Conservation (phyloP, 257 asterid species). For the Fraxinus pennsylvanica region DNA sequence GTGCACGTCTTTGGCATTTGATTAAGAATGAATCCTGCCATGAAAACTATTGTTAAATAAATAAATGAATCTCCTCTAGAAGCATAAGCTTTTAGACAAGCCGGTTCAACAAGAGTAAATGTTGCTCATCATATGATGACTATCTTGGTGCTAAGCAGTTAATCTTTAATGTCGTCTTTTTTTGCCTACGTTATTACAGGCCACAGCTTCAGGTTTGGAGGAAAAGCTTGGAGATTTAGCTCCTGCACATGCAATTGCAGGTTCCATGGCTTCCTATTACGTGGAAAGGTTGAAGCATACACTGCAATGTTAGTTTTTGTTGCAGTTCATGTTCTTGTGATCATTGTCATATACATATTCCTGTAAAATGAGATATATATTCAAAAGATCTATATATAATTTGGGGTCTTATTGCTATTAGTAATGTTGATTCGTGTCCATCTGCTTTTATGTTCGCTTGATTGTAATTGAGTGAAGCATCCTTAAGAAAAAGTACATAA, state of each 20-base stretch:
- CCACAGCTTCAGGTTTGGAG: slow-evolving; percentile 60
- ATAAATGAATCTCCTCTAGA: neutral
- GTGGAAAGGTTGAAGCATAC: slow-evolving; percentile 41
- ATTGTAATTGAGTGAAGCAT: neutral
- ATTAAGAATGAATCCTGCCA: neutral
- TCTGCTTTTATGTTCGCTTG: neutral
- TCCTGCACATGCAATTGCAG: slow-evolving; percentile 56
- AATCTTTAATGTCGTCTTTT: neutral
- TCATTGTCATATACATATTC: neutral
- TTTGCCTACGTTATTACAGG: slow-evolving; percentile 34
- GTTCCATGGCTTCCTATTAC: slow-evolving; percentile 42
- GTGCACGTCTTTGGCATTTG: neutral
- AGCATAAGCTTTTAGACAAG: neutral
- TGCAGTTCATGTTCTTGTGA: neutral
- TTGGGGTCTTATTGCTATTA: neutral
- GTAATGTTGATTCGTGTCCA: neutral
- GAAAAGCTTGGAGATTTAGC: slow-evolving; percentile 54
- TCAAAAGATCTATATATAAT: neutral
- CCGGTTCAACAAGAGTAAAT: neutral
- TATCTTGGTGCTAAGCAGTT: too few relatives aligned
- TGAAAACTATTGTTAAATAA: neutral
- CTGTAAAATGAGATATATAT: neutral
- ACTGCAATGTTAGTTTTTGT: neutral
- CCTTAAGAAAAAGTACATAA: neutral
- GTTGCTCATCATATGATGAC: neutral